Base-by-base conservation (phyloP, 2,329 filamentous ascomycete species). In the Dryadomyces quercivorus region DNA sequence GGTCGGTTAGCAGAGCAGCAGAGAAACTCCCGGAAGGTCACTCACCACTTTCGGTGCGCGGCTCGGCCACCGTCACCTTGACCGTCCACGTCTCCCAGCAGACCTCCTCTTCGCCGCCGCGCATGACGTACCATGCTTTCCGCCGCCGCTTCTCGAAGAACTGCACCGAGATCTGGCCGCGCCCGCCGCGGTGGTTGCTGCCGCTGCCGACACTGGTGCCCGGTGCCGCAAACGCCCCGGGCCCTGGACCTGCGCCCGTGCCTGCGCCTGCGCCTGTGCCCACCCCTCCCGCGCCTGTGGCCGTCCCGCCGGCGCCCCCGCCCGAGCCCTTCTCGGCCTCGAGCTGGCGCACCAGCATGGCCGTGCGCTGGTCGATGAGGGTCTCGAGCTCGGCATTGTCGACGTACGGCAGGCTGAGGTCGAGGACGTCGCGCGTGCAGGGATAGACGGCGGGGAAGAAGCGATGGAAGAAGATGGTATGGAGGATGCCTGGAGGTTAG, bases 381-480 rank as follows among this genome's bases (percentile, higher is more conserved):
- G 89, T 93, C 68, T 95, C 89, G 59, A 97, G 84, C 69, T 95
- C 89, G 60, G 86, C 85, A 66, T 96, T 89, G 66, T 90, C 83
- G 65, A 97, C 86, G 64, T 88, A 87, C 52, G 93, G 91, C 31
- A 97, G 81, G 38, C 89, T 91, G 58, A 95, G 79, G 70, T 95
- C 91, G 61, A 96, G 84, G 59, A 96, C 83, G 66, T 96, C 91
- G 71, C 89, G 85, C 59, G 88, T 90, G 59, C 82, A 80, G 6
- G 93, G 92, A 45, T 81, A 75, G 62, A 96, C 80, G 56, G 88
- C 84, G 55, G 89, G 89, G 75, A 97, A 96, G 80, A 92, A 95
- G 65, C 93, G 86, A 74, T 96, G 91, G 78, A 97, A 97, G 81
- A 97, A 98, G 69, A 97, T 96, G 51, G 91, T 94, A 69, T 96